Evolutionary conservation across 306 rosid species (phyloP), one percentile per base, ranked within the genome.

Genomic region (Cercis canadensis): DNA sequence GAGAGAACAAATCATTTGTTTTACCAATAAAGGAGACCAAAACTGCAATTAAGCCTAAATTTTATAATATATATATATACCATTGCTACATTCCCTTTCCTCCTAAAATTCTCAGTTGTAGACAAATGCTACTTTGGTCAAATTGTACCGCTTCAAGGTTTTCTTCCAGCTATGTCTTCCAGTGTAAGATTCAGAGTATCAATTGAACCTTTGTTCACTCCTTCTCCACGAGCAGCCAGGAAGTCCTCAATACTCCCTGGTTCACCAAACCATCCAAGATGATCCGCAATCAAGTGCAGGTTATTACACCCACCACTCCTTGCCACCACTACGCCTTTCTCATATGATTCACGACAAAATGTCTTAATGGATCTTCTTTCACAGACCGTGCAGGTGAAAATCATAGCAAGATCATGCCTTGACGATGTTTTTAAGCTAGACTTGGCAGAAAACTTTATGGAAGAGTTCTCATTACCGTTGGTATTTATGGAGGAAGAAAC

Each of bases 361-460:
- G 87, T 89, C 89, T 94, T 94, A 13, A 89, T 24, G 14, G 96
- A 89, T 82, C 99, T 87, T 8, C 96, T 91, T 79, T 94, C 95
- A 34, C 97, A 94, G 77, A 91, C 96, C 68, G 78, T 87, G 88
- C 99, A 94, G 67, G 97, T 94, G 79, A 89, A 94, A 32, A 94
- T 66, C 95, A 91, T 84, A 32, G 92, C 97, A 62, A 94, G 92
- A 67, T 94, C 96, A 80, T 91, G 99, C 83, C 99, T 84, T n/a
- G 96, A 53, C 9, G 97, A 91, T 37, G 81, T 29, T 69, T 83
- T 94, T 72, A 91, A 79, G 78, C 55, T 83, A 70, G 88, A 85
- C 14, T 15, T 81, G 6, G 82, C 89, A 45, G 86, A 73, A 76
- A 78, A 72, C 39, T 81, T 69, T 31, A 83, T 76, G 12, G 76